A percentile compares a stretch with the other conserved stretches of the same genome.
Conservation (phyloP, 2,329 filamentous ascomycete species). For the Arachnomyces sp. region DNA sequence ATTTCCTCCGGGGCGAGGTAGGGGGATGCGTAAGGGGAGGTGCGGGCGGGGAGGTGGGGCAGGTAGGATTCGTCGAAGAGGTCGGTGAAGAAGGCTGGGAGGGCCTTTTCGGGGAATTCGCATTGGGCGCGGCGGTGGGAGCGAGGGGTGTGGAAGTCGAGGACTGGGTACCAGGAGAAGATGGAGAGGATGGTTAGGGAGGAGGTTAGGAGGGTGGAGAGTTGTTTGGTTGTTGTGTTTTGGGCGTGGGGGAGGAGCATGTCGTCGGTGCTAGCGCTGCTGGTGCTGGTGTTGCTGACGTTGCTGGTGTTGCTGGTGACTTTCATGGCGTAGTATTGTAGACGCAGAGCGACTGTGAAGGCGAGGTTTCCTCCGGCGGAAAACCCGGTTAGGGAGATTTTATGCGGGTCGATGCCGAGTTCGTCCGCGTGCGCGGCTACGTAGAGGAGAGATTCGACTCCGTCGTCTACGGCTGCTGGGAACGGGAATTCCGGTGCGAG, state of each 20-base stretch:
- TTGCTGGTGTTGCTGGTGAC: not conserved
- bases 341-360: constrained; percentile 53
- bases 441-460: constrained; percentile 54
- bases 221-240: constrained; percentile 2
- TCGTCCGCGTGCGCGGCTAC: constrained; percentile 50
- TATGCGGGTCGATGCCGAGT: constrained; percentile 49
- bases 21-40: constrained; percentile 53
- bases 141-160: constrained; percentile 55
- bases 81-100: constrained; percentile 41
- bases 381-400: constrained; percentile 55
- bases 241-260: constrained; percentile 21
- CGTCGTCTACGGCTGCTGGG: constrained; percentile 57
- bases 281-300: not conserved
- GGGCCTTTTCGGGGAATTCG: constrained; percentile 43
- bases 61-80: constrained; percentile 44
- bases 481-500: constrained; percentile 56
- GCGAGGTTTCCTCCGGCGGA: constrained; percentile 57
- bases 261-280: constrained; percentile 8
- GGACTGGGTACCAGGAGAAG: constrained; percentile 55
- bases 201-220: constrained; percentile 8
- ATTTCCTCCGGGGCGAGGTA: constrained; percentile 48
- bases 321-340: constrained; percentile 31
- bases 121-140: constrained; percentile 51
- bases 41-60: constrained; percentile 40
- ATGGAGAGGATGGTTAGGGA: constrained; percentile 48